Conservation (phyloP, 805 yeast species). For the Schwanniomyces sp. region DNA sequence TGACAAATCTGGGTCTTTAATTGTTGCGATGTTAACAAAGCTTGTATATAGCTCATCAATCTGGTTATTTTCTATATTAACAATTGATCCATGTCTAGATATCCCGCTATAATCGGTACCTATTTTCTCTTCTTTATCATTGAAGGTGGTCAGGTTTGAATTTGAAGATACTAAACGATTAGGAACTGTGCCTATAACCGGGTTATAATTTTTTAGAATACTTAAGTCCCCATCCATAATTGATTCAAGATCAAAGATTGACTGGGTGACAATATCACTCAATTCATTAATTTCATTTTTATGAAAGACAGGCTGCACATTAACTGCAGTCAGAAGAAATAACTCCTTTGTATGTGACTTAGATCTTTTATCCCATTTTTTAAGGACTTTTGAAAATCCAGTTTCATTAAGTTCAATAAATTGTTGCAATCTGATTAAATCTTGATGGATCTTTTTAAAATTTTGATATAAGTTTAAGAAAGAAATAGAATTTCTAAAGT, state of each 20-base stretch:
- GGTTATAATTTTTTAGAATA: slow-evolving; percentile 19
- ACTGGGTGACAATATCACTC: slow-evolving; percentile 70
- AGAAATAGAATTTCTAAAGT: slow-evolving; percentile 68
- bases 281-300: slow-evolving; percentile 81
- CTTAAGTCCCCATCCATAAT: slow-evolving; percentile 46
- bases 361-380: slow-evolving; percentile 97
- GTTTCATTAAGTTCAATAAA: slow-evolving; percentile 93
- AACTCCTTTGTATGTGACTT: slow-evolving; percentile 93
- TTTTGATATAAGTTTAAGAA: slow-evolving; percentile 85
- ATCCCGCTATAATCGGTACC: slow-evolving; percentile 1
- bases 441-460: slow-evolving; percentile 85
- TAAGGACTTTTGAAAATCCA: slow-evolving; percentile 92
- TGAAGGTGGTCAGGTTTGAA: neutral
- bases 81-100: slow-evolving; percentile 15
- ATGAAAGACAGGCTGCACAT: slow-evolving; percentile 95
- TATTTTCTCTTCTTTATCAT: neutral
- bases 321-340: slow-evolving; percentile 87
- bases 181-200: neutral
- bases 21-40: slow-evolving; percentile 55
- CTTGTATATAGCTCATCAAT: slow-evolving; percentile 73
- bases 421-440: slow-evolving; percentile 84
- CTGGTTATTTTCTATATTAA: slow-evolving; percentile 37
- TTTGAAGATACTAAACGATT: neutral
- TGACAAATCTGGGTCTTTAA: slow-evolving; percentile 38
- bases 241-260: slow-evolving; percentile 71